A percentile compares a stretch with the other conserved stretches of the same genome.
phyloP scores from a whole-genome alignment of 257 asterid genomes.

The Forsythia viridissima region DNA sequence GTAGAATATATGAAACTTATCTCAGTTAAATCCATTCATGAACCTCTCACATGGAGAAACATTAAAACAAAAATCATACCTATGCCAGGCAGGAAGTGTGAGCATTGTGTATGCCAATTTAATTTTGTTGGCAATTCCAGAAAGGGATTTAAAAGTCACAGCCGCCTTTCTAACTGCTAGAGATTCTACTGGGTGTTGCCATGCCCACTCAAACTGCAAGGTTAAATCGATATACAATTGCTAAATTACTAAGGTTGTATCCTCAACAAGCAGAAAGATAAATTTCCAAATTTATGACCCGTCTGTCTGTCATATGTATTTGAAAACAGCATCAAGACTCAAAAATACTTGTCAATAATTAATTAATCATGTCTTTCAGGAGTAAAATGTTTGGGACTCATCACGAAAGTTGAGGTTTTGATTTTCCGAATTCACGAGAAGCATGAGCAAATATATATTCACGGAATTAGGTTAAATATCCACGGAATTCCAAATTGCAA shows the following conservation, averaged over 20 bases:
- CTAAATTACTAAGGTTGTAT: not conserved
- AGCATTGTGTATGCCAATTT: conserved; percentile 85
- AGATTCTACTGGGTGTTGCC: conserved; percentile 95
- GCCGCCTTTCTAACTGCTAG: conserved; percentile 79
- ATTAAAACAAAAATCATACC: conserved; percentile 38
- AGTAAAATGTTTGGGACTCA: not conserved
- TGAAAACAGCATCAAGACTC: not conserved
- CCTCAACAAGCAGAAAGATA: not conserved
- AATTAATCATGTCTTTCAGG: not conserved
- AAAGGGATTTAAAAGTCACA: conserved; percentile 65
- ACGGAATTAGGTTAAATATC: too few species aligned
- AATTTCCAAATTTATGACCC: not conserved
- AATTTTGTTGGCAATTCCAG: conserved; percentile 83
- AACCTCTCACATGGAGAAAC: not conserved
- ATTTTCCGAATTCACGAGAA: too few species aligned
- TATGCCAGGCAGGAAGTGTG: conserved; percentile 81
- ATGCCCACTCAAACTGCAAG: conserved; percentile 96
- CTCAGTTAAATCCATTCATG: not conserved
- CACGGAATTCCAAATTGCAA: too few species aligned
- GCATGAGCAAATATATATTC: not conserved
- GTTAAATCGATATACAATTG: conserved; percentile 3
- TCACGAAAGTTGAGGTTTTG: not conserved
- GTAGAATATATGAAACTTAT: not conserved
- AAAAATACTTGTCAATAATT: not conserved
- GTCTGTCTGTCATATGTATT: not conserved